Conservation (phyloP, 139 green algal species). For the Chlorella sp. region DNA sequence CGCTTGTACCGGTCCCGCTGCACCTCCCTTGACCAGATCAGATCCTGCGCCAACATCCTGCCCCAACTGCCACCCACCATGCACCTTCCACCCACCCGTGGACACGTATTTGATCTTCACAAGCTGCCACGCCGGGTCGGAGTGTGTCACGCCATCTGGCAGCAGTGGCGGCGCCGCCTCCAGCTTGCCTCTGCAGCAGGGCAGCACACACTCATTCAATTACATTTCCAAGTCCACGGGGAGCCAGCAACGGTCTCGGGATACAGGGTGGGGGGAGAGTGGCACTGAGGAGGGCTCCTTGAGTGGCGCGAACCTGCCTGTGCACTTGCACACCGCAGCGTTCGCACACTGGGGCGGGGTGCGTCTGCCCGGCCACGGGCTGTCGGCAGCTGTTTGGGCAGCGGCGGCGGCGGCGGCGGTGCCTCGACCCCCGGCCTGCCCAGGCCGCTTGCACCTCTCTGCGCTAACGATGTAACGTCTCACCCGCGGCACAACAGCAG, state of each 20-base stretch:
- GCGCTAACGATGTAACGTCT: background rate
- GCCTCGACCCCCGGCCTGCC: too few species aligned
- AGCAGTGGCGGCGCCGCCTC: conserved; percentile 28
- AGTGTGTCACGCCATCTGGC: conserved; percentile 17
- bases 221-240: too few species aligned
- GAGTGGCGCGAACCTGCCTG: background rate
- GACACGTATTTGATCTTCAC: conserved; percentile 38
- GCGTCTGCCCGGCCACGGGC: too few species aligned
- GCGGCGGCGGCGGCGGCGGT: too few species aligned
- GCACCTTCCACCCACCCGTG: conserved; percentile 4
- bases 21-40: too few species aligned
- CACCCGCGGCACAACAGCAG: conserved; percentile 39
- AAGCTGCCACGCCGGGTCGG: conserved; percentile 19
- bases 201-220: too few species aligned
- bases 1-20: background rate
- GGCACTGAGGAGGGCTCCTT: background rate
- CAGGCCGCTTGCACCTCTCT: too few species aligned
- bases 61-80: background rate
- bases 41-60: background rate
- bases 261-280: too few species aligned
- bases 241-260: too few species aligned
- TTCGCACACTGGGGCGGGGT: too few species aligned
- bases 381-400: too few species aligned
- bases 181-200: conserved; percentile 5
- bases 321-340: background rate